Evolutionary conservation across 1,284 basidiomycete species (phyloP).

Genomic region (Ganoderma meredithae): DNA sequence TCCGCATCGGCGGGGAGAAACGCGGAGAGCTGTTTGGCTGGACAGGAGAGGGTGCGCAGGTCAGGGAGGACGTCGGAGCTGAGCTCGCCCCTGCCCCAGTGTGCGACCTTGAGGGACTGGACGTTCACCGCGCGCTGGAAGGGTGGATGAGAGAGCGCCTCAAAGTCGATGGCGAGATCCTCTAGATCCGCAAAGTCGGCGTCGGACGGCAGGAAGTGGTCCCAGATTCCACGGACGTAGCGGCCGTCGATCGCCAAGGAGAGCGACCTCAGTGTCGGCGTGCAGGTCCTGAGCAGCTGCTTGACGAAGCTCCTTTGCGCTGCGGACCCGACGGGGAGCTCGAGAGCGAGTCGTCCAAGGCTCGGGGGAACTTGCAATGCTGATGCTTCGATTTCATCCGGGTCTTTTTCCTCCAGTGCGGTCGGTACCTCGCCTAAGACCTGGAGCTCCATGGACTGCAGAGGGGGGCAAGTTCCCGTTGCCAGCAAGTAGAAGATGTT

Average conservation of each 20-base stretch:
- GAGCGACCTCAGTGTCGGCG: not conserved
- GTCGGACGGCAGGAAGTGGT: not conserved
- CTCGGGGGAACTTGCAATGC: not conserved
- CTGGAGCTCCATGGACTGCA: not conserved
- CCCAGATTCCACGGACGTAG: not conserved
- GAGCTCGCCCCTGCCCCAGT: not conserved
- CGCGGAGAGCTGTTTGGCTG: not conserved
- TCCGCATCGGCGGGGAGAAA: not conserved
- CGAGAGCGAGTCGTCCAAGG: not conserved
- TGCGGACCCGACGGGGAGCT: not conserved
- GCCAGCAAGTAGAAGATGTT: not conserved
- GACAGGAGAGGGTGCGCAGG: not conserved
- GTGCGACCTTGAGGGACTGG: not conserved
- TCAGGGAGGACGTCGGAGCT: not conserved
- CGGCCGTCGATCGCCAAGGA: not conserved
- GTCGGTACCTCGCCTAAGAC: not conserved
- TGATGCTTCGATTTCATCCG: not conserved
- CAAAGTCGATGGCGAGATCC: not conserved
- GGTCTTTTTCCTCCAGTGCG: not conserved
- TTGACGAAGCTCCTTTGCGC: not conserved
- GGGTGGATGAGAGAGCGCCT: not conserved
- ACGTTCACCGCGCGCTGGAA: not conserved
- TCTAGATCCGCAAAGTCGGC: not conserved
- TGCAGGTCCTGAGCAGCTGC: not conserved
- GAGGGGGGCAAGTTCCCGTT: not conserved